Conservation (phyloP, 768 basidiomycete genomes). For the Auricularia sp. region DNA sequence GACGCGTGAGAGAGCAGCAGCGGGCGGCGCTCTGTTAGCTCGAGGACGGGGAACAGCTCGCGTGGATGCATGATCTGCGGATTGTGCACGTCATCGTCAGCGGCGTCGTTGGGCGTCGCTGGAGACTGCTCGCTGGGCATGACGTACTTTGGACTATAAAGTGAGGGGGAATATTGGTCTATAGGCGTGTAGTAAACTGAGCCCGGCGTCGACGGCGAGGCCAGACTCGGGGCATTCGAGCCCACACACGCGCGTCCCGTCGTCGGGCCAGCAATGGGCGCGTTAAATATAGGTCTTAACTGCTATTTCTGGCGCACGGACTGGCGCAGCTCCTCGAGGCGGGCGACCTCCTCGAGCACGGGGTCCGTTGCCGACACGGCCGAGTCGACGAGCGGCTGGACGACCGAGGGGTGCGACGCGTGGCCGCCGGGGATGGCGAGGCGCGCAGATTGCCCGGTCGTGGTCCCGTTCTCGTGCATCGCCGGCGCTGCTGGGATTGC, state of each 20-base stretch:
- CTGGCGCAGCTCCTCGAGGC: background rate
- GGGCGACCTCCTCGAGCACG: background rate
- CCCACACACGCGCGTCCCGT: background rate
- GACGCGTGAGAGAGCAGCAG: slow-evolving; percentile 78
- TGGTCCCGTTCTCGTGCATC: no score
- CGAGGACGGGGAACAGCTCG: slow-evolving; percentile 10
- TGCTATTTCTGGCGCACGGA: background rate
- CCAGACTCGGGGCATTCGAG: background rate
- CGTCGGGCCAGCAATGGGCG: background rate
- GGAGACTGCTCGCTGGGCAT: background rate
- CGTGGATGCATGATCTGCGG: background rate
- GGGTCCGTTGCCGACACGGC: background rate
- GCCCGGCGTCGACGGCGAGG: slow-evolving; percentile 9
- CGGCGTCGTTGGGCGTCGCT: no score
- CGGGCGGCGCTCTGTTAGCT: slow-evolving; percentile 38
- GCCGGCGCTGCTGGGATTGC: background rate
- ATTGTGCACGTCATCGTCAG: background rate
- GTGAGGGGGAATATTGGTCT: slow-evolving; percentile 23
- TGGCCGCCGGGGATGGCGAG: background rate
- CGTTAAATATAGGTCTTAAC: background rate
- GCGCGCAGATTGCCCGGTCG: background rate
- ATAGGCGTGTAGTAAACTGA: slow-evolving; percentile 46
- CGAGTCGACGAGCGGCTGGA: background rate
- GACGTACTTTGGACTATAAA: slow-evolving; percentile 20
- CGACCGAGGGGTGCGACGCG: background rate